These are phyloP conservation scores for Hansenula sp. DNA, from an alignment of 1,139 yeast species.

Conservation along the genomic window DNA sequence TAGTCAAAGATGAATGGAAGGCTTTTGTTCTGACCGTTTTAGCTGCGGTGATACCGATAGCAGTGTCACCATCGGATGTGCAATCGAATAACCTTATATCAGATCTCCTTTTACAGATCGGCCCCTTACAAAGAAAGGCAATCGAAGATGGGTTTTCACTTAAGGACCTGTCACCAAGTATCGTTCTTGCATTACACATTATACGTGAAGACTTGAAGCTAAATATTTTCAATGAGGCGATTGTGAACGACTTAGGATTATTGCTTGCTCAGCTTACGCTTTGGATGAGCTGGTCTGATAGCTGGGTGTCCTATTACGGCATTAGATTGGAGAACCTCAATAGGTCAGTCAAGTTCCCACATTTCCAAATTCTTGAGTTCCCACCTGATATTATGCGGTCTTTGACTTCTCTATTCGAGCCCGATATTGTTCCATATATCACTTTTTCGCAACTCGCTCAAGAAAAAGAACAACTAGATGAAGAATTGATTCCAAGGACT, in stretches of 20 bases:
- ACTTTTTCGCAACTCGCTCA: constrained; percentile 68
- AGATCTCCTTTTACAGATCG: constrained; percentile 10
- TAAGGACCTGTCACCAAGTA: constrained; percentile 51
- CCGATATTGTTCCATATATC: constrained; percentile 47
- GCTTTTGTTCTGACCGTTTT: constrained; percentile 54
- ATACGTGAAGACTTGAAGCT: constrained; percentile 72
- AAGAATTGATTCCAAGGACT: constrained; percentile 60
- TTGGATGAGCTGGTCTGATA: constrained; percentile 74
- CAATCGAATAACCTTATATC: constrained; percentile 15
- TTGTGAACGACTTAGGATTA: constrained; percentile 40
- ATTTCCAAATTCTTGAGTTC: constrained; percentile 34
- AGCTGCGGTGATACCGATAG: constrained; percentile 42
- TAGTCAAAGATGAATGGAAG: constrained; percentile 51
- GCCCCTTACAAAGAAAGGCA: constrained; percentile 15
- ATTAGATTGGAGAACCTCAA: constrained; percentile 22
- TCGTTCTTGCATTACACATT: constrained; percentile 69
- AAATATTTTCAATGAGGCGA: constrained; percentile 41
- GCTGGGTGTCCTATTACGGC: constrained; percentile 61
- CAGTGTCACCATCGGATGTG: constrained; percentile 10
- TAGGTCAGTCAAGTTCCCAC: constrained; percentile 31
- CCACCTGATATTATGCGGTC: constrained; percentile 61
- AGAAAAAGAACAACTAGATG: constrained; percentile 60
- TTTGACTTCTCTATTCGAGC: constrained; percentile 45
- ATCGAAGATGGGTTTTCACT: constrained; percentile 25
- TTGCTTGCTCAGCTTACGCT: constrained; percentile 58